Conservation (phyloP, 1,139 yeast genomes). For the Meyerozyma smithsonii region DNA sequence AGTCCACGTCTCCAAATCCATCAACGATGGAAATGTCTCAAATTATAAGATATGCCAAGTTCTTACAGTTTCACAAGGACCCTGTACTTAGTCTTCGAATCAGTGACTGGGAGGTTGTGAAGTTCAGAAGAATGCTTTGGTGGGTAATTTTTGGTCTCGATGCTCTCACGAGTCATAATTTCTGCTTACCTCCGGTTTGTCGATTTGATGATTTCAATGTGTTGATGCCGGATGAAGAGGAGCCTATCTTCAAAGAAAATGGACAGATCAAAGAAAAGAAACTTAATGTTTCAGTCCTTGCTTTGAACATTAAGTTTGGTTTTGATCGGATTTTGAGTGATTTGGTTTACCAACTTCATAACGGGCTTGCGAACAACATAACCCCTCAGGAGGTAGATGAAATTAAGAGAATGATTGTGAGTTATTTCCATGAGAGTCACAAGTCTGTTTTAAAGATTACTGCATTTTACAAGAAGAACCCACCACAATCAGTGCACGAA, state of each 20-base stretch:
- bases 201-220: constrained; percentile 54
- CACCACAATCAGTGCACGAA: constrained; percentile 33
- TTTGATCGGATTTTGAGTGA: constrained; percentile 51
- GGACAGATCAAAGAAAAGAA: constrained; percentile 21
- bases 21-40: constrained; percentile 49
- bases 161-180: constrained; percentile 52
- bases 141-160: constrained; percentile 64
- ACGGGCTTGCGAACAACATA: constrained; percentile 34
- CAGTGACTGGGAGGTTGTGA: constrained; percentile 43
- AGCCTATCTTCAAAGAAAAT: constrained; percentile 24
- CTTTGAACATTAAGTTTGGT: constrained; percentile 50
- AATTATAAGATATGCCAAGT: constrained; percentile 48
- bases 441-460: constrained; percentile 30
- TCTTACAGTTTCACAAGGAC: constrained; percentile 53
- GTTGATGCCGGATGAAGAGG: constrained; percentile 46
- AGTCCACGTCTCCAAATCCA: constrained; percentile 54
- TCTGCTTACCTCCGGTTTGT: constrained; percentile 55
- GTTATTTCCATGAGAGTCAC: constrained; percentile 46
- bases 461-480: constrained; percentile 12
- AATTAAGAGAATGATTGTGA: constrained; percentile 44
- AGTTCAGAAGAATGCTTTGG: constrained; percentile 54
- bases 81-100: constrained; percentile 49
- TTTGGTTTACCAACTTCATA: constrained; percentile 40
- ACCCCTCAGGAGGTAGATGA: constrained; percentile 36
- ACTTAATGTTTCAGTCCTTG: constrained; percentile 35